Conservation (phyloP, 176 grass and related monocot species). For the Triticum aestivum region IWGSC_CS_RefSeq_v2.1 NC_057807.1:52938208-52938707, state of each 20-base stretch:
- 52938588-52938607: neutral
- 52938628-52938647: too few species aligned
- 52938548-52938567: neutral
- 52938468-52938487: constrained; percentile 2
- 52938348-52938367: neutral
- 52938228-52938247: constrained; percentile 20
- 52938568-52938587: neutral
- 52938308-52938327: constrained; percentile 8
- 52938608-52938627: neutral
- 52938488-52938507: neutral
- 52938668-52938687: too few species aligned
- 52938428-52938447: constrained; percentile 3
- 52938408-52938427: neutral
- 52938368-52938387: neutral
- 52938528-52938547: neutral
- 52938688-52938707: too few species aligned
- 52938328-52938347: neutral
- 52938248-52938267: constrained; percentile 1
- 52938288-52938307: neutral
- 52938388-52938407: neutral
- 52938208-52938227: neutral
- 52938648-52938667: too few species aligned
- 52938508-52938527: neutral
- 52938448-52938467: neutral
- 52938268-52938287: neutral